Base-by-base conservation (phyloP, 2,329 filamentous ascomycete genomes). In the Xylaria sp. region DNA sequence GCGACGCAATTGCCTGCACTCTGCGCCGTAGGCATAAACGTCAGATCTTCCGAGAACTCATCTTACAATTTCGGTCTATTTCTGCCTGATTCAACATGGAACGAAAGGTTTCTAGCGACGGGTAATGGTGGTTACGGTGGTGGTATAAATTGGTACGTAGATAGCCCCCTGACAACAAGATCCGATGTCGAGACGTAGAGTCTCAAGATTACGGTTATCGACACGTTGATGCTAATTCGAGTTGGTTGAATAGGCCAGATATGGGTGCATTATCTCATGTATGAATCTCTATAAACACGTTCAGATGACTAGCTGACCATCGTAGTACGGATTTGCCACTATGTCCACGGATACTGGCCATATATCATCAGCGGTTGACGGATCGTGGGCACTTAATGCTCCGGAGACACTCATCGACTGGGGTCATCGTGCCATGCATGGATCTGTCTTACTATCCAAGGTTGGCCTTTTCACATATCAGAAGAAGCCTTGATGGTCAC, bases 371-470 rank as follows among this genome's bases (percentile, higher is more conserved):
- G 17, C 69, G 0, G 28, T 15, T 1, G 80, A 81, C 54, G 74
- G 76, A 1, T 67, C 74, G 17, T 85, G 83, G 83, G 82, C 78
- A 1, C 68, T 81, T 4, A 74, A 80, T 54, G 73, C 78, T 53
- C 76, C 79, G 0, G 82, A 82, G 65, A 74, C 68, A 28, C 66
- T 79, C 10, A 74, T 74, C 10, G 81, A 84, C 73, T 84, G 81
- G 79, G 81, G 80, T 3, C 78, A 78, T 69, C 76, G 81, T 15
- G 80, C 82, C 7, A 77, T 83, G 70, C 86, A 89, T 71, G 85
- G 83, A 6, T 84, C 85, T 2, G 80, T 86, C 0, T 80, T 82
- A 0, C 72, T 85, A 2, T 83, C 83, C 6, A 89, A 78, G 70
- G 71, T 74, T 11, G 33, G 64, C 63, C 13, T 15, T 42, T 28